These are phyloP conservation scores for Epichloe gansuensis DNA, from an alignment of 2,329 filamentous ascomycete genomes.

Conservation along the genomic window DNA sequence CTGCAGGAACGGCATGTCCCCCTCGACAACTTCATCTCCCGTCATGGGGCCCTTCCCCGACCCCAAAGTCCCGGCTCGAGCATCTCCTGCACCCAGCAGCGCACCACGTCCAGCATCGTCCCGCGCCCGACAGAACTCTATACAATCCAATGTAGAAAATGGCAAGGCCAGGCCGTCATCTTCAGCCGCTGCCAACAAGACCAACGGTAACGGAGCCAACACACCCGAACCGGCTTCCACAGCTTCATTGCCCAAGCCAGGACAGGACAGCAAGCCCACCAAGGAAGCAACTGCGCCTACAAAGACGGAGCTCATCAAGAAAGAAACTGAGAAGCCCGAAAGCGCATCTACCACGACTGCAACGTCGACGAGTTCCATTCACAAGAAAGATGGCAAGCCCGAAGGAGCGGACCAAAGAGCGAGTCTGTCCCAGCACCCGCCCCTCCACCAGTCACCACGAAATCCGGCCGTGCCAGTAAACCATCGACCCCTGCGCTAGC, in stretches of 20 bases:
- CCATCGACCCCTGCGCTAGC: constrained; percentile 51
- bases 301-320: constrained; percentile 23
- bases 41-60: constrained; percentile 59
- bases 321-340: constrained; percentile 21
- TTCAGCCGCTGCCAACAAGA: constrained; percentile 35
- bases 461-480: constrained; percentile 54
- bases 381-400: constrained; percentile 31
- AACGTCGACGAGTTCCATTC: constrained; percentile 10
- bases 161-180: constrained; percentile 19
- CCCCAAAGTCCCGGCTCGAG: constrained; percentile 34
- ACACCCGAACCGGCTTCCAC: constrained; percentile 24
- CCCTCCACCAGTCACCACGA: constrained; percentile 43
- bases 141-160: constrained; percentile 46
- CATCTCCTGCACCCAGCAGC: constrained; percentile 47
- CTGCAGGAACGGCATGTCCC: constrained; percentile 43
- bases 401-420: constrained; percentile 26
- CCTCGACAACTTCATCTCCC: constrained; percentile 64
- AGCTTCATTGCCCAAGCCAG: constrained; percentile 19
- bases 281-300: constrained; percentile 32
- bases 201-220: constrained; percentile 36
- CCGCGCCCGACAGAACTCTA: constrained; percentile 64
- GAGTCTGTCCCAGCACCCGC: constrained; percentile 27
- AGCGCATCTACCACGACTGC: constrained; percentile 12
- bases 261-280: constrained; percentile 34
- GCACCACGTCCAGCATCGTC: constrained; percentile 53